Conservation (phyloP, 805 yeast genomes). For the Lipomyces spencermartinsiae region DNA sequence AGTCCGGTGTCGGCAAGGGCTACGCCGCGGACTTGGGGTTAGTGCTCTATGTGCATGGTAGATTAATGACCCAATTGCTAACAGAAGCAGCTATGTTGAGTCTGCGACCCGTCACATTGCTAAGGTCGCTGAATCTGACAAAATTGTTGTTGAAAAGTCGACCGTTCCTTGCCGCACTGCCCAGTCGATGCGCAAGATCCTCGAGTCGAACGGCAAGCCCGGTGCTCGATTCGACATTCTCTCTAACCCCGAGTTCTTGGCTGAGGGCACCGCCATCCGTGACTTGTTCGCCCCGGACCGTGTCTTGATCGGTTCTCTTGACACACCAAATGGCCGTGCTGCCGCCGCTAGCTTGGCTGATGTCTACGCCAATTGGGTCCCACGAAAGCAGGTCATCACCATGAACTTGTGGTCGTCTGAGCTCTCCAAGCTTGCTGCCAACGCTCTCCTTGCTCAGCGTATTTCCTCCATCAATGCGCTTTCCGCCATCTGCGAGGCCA, state of each 20-base stretch:
- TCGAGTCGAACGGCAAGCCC: conserved; percentile 44
- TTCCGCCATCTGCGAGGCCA: conserved; percentile 45
- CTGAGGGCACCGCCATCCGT: conserved; percentile 45
- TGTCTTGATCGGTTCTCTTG: conserved; percentile 44
- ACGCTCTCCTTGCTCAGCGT: conserved; percentile 45
- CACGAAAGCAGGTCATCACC: conserved; percentile 42
- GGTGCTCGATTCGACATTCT: conserved; percentile 44
- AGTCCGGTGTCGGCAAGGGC: conserved; percentile 43
- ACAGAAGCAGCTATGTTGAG: conserved; percentile 40
- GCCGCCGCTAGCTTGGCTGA: conserved; percentile 45
- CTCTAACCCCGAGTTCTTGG: conserved; percentile 45
- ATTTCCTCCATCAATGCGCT: conserved; percentile 46
- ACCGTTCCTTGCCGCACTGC: conserved; percentile 46
- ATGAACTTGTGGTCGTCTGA: conserved; percentile 46
- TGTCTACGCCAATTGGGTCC: conserved; percentile 45
- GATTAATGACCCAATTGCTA: not conserved
- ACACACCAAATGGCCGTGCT: conserved; percentile 39
- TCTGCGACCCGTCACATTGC: conserved; percentile 45
- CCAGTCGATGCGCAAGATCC: conserved; percentile 42
- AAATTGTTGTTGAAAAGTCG: conserved; percentile 45
- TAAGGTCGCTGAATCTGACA: conserved; percentile 42
- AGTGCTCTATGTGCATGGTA: not conserved
- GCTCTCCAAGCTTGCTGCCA: conserved; percentile 45
- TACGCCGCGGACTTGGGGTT: conserved; percentile 43
- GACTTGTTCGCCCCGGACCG: conserved; percentile 44